Evolutionary conservation across 192 early-diverging fungal species (phyloP).

Genomic region (Coemansia sp.): DNA sequence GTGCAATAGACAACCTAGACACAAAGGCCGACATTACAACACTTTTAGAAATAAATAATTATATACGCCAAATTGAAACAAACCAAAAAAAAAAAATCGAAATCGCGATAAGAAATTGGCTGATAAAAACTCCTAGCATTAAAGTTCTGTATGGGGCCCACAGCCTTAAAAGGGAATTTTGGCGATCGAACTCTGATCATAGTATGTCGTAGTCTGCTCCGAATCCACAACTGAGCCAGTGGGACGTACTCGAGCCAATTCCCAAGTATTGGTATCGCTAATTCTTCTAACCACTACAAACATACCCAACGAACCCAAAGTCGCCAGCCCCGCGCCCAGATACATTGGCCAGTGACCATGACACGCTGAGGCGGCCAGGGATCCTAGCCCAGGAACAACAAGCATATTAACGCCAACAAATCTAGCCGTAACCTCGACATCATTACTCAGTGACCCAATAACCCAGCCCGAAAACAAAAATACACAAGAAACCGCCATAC

Average conservation of each 20-base stretch:
- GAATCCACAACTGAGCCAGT: background rate
- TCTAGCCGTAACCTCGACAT: slow-evolving; percentile 16
- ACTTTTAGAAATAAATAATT: background rate
- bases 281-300: slow-evolving; percentile 16
- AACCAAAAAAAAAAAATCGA: background rate
- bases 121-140: background rate
- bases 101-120: background rate
- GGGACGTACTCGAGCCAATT: slow-evolving; percentile 7
- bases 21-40: background rate
- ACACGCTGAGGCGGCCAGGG: background rate
- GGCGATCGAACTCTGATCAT: background rate
- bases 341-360: slow-evolving; percentile 13
- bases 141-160: too few relatives aligned
- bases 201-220: background rate
- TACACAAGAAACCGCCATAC: slow-evolving; percentile 19
- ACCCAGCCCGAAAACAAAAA: slow-evolving; percentile 30
- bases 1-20: background rate
- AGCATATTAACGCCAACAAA: slow-evolving; percentile 14
- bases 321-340: slow-evolving; percentile 13
- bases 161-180: background rate
- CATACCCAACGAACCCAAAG: slow-evolving; percentile 9
- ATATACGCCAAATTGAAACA: background rate
- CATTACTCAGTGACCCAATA: slow-evolving; percentile 27
- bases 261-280: slow-evolving; percentile 27
- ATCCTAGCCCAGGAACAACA: slow-evolving; percentile 9